A percentile compares a stretch with the other conserved stretches of the same genome.
These are phyloP conservation scores for Setomelanomma holmii DNA, from an alignment of 2,329 filamentous ascomycete species.

Conservation along the genomic window DNA sequence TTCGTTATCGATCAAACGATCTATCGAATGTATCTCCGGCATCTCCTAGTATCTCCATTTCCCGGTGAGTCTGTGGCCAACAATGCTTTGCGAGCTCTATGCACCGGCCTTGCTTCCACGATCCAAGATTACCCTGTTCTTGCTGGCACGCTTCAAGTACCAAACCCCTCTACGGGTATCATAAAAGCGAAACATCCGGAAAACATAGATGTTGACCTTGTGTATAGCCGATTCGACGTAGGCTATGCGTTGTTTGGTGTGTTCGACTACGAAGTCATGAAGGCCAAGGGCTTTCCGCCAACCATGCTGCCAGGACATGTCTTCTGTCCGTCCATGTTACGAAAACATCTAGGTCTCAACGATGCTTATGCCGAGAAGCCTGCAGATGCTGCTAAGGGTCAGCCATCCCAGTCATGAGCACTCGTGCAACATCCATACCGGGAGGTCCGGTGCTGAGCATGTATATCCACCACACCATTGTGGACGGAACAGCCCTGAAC, in stretches of 20 bases:
- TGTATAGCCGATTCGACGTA: too few relatives aligned
- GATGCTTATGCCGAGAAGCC: conserved; percentile 16
- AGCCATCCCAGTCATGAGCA: conserved; percentile 26
- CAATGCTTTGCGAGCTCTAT: too few relatives aligned
- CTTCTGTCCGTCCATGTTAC: conserved; percentile 17
- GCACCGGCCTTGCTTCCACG: too few relatives aligned
- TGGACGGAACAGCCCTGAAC: conserved; percentile 25
- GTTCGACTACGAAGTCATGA: conserved; percentile 11
- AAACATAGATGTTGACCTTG: conserved; percentile 10
- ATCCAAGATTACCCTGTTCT: too few relatives aligned
- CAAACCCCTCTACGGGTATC: too few relatives aligned
- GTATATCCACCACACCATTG: conserved; percentile 32
- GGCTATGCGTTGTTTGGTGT: conserved; percentile 11
- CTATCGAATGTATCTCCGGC: too few relatives aligned
- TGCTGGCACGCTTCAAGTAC: too few relatives aligned
- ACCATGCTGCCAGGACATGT: conserved; percentile 9
- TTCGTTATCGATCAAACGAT: too few relatives aligned
- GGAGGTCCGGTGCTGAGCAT: conserved; percentile 37
- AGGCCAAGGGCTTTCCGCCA: conserved; percentile 15
- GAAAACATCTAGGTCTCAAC: conserved; percentile 18
- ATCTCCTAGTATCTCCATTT: too few relatives aligned
- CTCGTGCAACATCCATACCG: conserved; percentile 33
- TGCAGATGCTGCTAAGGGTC: conserved; percentile 11
- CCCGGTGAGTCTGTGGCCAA: too few relatives aligned
- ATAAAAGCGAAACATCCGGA: conserved; percentile 12